Base-by-base conservation (phyloP, 1,284 basidiomycete genomes). In the Tilletiopsis washingtonensis region DNA sequence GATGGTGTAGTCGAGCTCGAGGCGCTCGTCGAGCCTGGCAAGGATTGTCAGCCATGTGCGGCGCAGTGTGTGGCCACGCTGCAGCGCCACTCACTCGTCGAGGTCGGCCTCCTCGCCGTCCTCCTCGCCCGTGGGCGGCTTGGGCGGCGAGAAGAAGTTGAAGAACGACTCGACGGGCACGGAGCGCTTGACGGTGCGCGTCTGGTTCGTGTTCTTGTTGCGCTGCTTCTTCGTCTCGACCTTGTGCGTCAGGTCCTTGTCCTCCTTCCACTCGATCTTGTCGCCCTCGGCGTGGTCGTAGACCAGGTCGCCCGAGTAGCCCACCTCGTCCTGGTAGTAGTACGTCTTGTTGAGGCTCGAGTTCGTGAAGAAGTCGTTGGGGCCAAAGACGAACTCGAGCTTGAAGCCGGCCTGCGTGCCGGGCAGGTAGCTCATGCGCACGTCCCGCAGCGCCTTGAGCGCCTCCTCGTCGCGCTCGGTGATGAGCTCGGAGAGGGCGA, bases 161-260 rank as follows among this genome's bases (percentile, higher is more conserved):
- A 73, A 73, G 65, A 73, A 71, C 19, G 65, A 69, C 45, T 71
- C 69, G 50, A 64, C 64, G 20, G 70, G 70, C 9, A 73, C 70
- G 23, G 68, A 62, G 25, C 70, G 61, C 62, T 73, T 73, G 51
- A 73, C 69, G 32, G 69, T 71, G 26, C 70, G 61, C 15, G 69
- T 71, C 62, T 73, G 69, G 66, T 73, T 73, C 41, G 70, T 73
- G 64, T 73, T 72, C 64, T 97, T 98, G 79, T 97, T 97, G 67
- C 91, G 80, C 77, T 97, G 93, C 80, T 96, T 97, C 82, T 96
- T 96, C 75, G 96, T 91, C 79, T 97, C 93, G 66, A 90, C 85
- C 78, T 89, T 88, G 78, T 91, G 91, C 48, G 91, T 97, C 54
- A 97, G 79, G 77, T 98, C 89, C 79, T 93, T 93, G 68, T 94